Base-by-base conservation (phyloP, 139 green algal species). In the Chlorella sp. region DNA sequence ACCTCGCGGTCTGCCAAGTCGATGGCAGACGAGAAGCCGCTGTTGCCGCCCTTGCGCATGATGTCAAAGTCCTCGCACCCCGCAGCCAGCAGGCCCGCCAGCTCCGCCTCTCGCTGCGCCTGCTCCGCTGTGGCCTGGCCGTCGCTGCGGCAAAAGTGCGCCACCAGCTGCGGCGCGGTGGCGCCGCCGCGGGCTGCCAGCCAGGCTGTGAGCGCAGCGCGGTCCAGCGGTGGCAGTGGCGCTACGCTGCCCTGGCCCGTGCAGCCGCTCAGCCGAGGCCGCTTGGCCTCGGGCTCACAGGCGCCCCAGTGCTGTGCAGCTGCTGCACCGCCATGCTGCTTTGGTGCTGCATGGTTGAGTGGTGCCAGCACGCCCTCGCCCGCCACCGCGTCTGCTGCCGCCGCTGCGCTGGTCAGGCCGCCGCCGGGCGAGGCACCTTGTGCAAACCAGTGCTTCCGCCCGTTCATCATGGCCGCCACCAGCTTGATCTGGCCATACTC, bases 401-500 rank as follows among this genome's bases (percentile, higher is more conserved):
- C 5, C 63, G 4, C 56, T 28, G 2, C 1, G 30, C n/a, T 55
- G 60, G 56, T 21, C 7, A n/a, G n/a, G 44, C 63, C 75, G 51
- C 2, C 51, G 51, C 51, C 21, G 51, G 51, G 12, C 15, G 13
- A 4, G 51, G 12, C 51, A 21, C 51, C 51, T 15, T 60, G 12
- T 21, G 51, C 39, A 55, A 86, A 87, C 84, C 76, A 87, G 44
- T 71, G 62, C 70, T 75, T 34, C 41, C 34, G 30, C 0, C 9
- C 23, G 57, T 87, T 74, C 69, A 88, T 78, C 69, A 88, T 72
- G 6, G 80, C 85, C 6, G 80, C 80, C 80, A 89, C 85, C 69
- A 88, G 68, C 81, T 89, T 89, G 81, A 85, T 88, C 38, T 88
- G 70, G 38, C 71, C 80, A 18, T 88, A 89, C 39, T 83, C 81